A percentile compares a stretch with the other conserved stretches of the same genome.
Evolutionary conservation across 106 monocot species (phyloP).

Genomic region (Chionographis japonica): DNA sequence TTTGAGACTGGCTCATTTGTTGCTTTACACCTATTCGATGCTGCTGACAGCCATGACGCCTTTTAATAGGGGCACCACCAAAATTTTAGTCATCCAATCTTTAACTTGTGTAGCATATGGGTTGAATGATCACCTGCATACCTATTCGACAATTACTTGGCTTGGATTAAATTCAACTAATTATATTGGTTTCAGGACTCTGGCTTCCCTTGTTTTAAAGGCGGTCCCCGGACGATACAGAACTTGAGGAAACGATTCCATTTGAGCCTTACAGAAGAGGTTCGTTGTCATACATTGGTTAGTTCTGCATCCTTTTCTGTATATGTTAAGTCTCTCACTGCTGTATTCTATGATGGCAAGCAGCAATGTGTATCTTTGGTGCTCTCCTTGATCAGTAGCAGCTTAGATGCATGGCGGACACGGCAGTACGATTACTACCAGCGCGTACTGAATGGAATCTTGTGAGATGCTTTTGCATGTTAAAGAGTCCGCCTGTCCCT

Average conservation of each 20-base stretch:
- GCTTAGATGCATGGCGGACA: constrained; percentile 98
- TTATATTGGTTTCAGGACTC: constrained; percentile 60
- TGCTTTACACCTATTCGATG: too few relatives aligned
- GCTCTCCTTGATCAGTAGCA: constrained; percentile 97
- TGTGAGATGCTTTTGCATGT: constrained; percentile 29
- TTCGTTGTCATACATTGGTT: constrained; percentile 5
- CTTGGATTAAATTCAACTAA: too few relatives aligned
- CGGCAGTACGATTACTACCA: constrained; percentile 98
- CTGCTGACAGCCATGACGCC: too few relatives aligned
- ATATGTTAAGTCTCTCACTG: constrained; percentile 2
- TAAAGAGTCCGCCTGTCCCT: background rate
- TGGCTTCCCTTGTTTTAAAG: constrained; percentile 98
- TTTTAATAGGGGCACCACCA: too few relatives aligned
- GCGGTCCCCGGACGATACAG: constrained; percentile 89
- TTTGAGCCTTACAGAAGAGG: constrained; percentile 98
- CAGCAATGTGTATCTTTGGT: constrained; percentile 99
- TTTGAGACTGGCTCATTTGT: too few relatives aligned
- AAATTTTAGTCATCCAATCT: too few relatives aligned
- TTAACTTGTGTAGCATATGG: too few relatives aligned
- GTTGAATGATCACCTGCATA: too few relatives aligned
- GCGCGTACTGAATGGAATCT: constrained; percentile 91
- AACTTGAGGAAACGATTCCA: constrained; percentile 97
- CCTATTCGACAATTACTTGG: too few relatives aligned
- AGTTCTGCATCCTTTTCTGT: background rate
- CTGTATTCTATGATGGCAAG: constrained; percentile 13